Evolutionary conservation across 805 yeast species (phyloP), one percentile per base, ranked within the genome.

Genomic region (Candida mattraensis): DNA sequence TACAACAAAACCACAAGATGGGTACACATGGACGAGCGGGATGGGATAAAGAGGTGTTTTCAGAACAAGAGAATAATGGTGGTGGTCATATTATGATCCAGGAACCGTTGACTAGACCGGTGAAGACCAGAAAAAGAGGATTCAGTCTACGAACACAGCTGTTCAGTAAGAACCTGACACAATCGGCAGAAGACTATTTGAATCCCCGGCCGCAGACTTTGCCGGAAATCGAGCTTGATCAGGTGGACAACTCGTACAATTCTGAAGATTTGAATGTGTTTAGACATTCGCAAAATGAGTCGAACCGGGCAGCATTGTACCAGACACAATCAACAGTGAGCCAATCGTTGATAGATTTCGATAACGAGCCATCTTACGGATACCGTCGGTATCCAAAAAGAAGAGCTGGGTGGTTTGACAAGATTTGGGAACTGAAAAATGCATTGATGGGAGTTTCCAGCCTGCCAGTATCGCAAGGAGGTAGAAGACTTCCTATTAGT

Each of bases 401-500:
- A 23, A 22, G 28, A 15, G 34, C 25, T 23, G 28, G 39, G 26
- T 35, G 35, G 29, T 31, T 30, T 13, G 30, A 35, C 15, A 16
- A 24, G 14, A 21, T 42, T 22, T 32, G 40, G 17, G 22, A 27
- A 19, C 16, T 34, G 8, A 19, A 28, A 7, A 45, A 73, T 34
- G 50, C 60, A 18, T 22, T 79, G 2, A 35, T 76, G 22, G 81
- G 83, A 23, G 64, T 66, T 10, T 53, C 66, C 17, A 65, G 68
- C 7, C 52, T 66, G 10, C 72, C 77, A 7, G 75, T 77, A 12
- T 72, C 93, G 0, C 69, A 67, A 26, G 71, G 78, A 28, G 97
- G 97, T 3, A 67, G 98, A 42, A 64, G 69, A 22, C 74, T 89
- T n/a, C 95, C 96, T 0, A 56, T 87, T 5, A 63, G 74, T 1